These are phyloP conservation scores for Aspergillus nomiae DNA, from an alignment of 2,329 filamentous ascomycete species.

Conservation along the genomic window DNA sequence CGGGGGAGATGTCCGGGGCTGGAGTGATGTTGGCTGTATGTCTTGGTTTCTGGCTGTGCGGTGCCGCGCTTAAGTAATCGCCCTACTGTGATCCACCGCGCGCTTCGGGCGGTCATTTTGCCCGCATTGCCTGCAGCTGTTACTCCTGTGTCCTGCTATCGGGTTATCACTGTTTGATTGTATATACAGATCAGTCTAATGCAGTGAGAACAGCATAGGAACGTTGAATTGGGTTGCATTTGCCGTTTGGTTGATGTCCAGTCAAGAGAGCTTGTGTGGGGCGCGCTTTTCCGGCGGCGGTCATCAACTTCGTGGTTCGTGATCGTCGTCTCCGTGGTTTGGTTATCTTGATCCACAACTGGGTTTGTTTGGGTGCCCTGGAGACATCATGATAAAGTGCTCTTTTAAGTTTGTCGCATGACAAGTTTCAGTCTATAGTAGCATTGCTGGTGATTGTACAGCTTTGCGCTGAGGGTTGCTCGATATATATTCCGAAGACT, in stretches of 20 bases:
- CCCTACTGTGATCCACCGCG: neutral
- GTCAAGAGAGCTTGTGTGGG: neutral
- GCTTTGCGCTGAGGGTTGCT: too few relatives aligned
- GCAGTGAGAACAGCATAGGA: neutral
- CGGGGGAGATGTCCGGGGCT: neutral
- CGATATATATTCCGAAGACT: too few relatives aligned
- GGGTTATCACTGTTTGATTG: neutral
- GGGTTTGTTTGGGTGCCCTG: neutral
- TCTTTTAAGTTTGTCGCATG: too few relatives aligned
- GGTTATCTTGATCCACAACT: neutral
- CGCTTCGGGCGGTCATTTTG: neutral
- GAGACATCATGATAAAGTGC: too few relatives aligned
- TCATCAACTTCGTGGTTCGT: neutral
- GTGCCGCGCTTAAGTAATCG: neutral
- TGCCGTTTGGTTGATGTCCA: neutral
- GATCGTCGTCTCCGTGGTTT: neutral
- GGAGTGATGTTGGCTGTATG: neutral
- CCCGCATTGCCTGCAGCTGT: neutral
- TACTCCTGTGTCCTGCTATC: too few relatives aligned
- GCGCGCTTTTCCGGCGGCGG: neutral
- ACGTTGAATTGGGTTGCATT: neutral
- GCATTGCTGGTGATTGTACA: too few relatives aligned
- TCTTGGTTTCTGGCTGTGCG: neutral
- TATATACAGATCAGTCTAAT: neutral
- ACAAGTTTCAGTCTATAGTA: too few relatives aligned